Evolutionary conservation across 2,329 filamentous ascomycete genomes (phyloP).

Genomic region (Neopestalotiopsis sp.): DNA sequence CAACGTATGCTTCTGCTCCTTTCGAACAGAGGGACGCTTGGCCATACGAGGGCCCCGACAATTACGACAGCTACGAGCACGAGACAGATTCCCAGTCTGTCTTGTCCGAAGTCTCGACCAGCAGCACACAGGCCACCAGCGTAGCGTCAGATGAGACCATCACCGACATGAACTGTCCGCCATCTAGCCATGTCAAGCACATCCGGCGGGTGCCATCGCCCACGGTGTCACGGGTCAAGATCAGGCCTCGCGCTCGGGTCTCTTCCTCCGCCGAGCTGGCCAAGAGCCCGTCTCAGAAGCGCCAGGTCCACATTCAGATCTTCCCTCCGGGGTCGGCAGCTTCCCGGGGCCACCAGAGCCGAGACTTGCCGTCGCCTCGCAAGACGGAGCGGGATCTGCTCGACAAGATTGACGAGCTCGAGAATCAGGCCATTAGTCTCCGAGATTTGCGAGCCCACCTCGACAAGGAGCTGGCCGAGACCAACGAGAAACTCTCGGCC

Average conservation of each 20-base stretch:
- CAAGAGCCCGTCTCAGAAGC: constrained; percentile 33
- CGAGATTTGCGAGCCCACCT: constrained; percentile 37
- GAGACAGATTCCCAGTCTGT: constrained; percentile 44
- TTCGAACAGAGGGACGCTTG: constrained; percentile 31
- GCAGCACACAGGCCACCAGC: constrained; percentile 45
- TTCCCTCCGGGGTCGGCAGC: constrained; percentile 26
- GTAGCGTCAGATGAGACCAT: constrained; percentile 38
- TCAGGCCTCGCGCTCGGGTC: constrained; percentile 29
- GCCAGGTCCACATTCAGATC: constrained; percentile 38
- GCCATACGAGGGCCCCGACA: constrained; percentile 25
- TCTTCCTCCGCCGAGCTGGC: constrained; percentile 29
- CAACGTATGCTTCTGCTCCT: constrained; percentile 19
- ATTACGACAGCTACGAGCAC: constrained; percentile 32
- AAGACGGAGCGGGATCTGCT: constrained; percentile 36
- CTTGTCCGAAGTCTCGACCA: constrained; percentile 40
- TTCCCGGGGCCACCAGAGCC: constrained; percentile 23
- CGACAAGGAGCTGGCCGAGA: constrained; percentile 36
- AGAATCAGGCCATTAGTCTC: constrained; percentile 39
- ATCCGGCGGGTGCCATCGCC: constrained; percentile 33
- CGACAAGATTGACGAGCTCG: constrained; percentile 42
- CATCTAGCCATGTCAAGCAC: constrained; percentile 32
- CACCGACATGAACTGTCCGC: constrained; percentile 26
- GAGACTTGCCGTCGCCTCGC: constrained; percentile 33
- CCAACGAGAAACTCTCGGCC: constrained; percentile 34
- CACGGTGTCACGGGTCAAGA: constrained; percentile 30